These are phyloP conservation scores for Penicillium paneum DNA, from an alignment of 2,329 filamentous ascomycete genomes.

Conservation along the genomic window DNA sequence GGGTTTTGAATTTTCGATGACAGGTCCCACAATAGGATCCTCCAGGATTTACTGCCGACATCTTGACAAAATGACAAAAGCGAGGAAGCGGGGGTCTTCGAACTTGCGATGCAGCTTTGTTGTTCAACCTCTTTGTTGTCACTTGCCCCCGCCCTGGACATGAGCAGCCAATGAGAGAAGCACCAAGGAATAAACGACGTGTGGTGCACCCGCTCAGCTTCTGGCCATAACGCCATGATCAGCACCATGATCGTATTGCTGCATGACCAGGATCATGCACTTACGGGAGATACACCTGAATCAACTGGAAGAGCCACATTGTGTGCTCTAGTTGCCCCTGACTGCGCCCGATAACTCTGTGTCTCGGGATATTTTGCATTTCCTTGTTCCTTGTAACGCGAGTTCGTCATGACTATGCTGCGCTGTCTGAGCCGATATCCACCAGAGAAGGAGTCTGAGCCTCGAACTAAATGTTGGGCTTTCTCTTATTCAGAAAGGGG, in stretches of 20 bases:
- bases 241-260: neutral
- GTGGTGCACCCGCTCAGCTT: neutral
- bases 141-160: neutral
- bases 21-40: no score
- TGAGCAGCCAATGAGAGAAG: neutral
- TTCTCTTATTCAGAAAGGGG: neutral
- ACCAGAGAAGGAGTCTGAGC: neutral
- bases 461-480: neutral
- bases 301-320: slow-evolving; percentile 2
- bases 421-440: neutral
- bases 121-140: slow-evolving; percentile 4
- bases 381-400: neutral
- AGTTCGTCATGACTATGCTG: neutral
- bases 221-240: neutral
- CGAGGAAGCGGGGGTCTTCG: neutral
- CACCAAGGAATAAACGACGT: neutral
- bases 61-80: neutral
- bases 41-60: neutral
- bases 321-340: slow-evolving; percentile 6
- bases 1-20: neutral
- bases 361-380: neutral
- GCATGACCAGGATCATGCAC: neutral
- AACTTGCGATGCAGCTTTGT: slow-evolving; percentile 8
- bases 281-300: neutral
- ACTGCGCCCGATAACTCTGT: neutral